Evolutionary conservation across 2,329 filamentous ascomycete species (phyloP).

Genomic region (Aspergillus bombycis): DNA sequence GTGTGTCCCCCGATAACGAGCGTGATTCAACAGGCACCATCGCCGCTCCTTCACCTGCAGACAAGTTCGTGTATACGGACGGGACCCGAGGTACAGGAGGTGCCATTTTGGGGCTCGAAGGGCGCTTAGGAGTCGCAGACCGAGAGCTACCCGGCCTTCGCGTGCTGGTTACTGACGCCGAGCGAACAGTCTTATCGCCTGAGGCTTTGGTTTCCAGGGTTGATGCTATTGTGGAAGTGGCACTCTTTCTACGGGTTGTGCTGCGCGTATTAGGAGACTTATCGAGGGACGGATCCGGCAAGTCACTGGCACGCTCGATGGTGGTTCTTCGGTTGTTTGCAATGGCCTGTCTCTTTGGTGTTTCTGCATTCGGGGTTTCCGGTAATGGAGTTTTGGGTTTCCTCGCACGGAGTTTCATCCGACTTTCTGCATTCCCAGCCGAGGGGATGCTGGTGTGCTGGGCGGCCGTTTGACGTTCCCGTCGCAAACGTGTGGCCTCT

Average conservation of each 20-base stretch:
- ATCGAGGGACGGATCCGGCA: conserved; percentile 40
- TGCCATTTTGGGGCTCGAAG: conserved; percentile 40
- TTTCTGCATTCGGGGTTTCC: conserved; percentile 57
- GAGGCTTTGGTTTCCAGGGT: background rate
- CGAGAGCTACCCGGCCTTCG: conserved; percentile 65
- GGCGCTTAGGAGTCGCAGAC: conserved; percentile 41
- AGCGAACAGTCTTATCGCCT: background rate
- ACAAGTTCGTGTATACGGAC: conserved; percentile 33
- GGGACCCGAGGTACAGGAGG: conserved; percentile 49
- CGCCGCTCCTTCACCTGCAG: conserved; percentile 18
- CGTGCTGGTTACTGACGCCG: conserved; percentile 45
- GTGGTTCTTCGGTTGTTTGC: conserved; percentile 63
- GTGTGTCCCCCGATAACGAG: conserved; percentile 6
- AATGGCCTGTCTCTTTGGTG: conserved; percentile 54
- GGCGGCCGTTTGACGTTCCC: conserved; percentile 65
- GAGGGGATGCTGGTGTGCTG: conserved; percentile 40
- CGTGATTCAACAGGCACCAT: conserved; percentile 1
- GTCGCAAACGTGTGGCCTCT: conserved; percentile 64
- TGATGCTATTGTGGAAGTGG: conserved; percentile 19
- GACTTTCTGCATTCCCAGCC: conserved; percentile 51
- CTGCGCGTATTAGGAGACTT: conserved; percentile 26
- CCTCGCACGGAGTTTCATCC: conserved; percentile 74
- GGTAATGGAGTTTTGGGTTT: conserved; percentile 54
- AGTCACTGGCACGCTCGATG: conserved; percentile 56
- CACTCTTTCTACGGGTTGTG: conserved; percentile 33